A percentile compares a stretch with the other conserved stretches of the same genome.
phyloP scores from a whole-genome alignment of 257 asterid species.

The Nicotiana obtusifolia region DNA sequence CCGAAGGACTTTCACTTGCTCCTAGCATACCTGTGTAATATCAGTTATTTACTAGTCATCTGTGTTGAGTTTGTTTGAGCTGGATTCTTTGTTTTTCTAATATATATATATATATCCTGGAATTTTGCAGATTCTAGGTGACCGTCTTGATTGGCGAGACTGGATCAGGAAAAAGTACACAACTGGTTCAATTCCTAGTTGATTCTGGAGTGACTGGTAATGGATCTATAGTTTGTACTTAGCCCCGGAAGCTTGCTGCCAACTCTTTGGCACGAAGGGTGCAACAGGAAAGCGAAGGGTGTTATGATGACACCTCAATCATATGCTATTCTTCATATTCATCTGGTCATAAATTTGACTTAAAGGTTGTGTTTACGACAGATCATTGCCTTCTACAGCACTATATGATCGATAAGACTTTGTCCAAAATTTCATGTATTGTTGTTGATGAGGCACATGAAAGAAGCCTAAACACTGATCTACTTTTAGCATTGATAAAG shows the following conservation, averaged over 20 bases:
- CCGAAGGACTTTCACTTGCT: background rate
- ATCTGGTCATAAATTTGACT: conserved; percentile 40
- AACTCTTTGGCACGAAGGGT: conserved; percentile 76
- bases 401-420: conserved; percentile 59
- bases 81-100: background rate
- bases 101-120: background rate
- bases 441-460: conserved; percentile 97
- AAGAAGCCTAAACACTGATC: conserved; percentile 91
- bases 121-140: conserved; percentile 31
- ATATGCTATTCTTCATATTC: conserved; percentile 55
- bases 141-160: conserved; percentile 83
- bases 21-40: background rate
- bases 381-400: conserved; percentile 84
- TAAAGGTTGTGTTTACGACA: conserved; percentile 65
- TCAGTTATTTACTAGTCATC: background rate
- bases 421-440: conserved; percentile 66
- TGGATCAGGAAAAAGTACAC: conserved; percentile 99
- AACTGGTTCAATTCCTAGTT: conserved; percentile 80
- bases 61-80: background rate
- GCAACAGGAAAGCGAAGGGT: conserved; percentile 67
- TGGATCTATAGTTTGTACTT: conserved; percentile 71
- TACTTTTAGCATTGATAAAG: conserved; percentile 76
- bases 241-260: conserved; percentile 94
- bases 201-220: conserved; percentile 57
- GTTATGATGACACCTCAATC: conserved; percentile 43